Percentiles rank a stretch among this genome's conserved stretches.
phyloP scores from a whole-genome alignment of 192 early-diverging fungal genomes.

The Thamnidium elegans region DNA sequence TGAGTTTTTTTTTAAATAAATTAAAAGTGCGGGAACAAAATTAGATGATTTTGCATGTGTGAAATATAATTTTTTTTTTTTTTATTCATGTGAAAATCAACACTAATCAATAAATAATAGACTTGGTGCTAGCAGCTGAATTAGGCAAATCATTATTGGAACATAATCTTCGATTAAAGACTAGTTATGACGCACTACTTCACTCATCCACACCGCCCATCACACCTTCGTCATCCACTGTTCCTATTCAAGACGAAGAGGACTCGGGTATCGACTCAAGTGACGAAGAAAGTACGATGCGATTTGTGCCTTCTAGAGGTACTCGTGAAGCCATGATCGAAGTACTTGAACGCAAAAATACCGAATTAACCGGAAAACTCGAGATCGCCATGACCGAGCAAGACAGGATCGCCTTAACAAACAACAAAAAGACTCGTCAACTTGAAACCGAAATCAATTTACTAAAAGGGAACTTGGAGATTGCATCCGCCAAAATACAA shows the following conservation, averaged over 20 bases:
- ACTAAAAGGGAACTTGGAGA: conserved; percentile 28
- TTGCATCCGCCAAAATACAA: conserved; percentile 26
- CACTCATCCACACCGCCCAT: conserved; percentile 1
- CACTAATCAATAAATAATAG: conserved; percentile 15
- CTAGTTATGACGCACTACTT: conserved; percentile 37
- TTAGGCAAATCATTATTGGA: conserved; percentile 47
- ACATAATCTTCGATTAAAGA: conserved; percentile 42
- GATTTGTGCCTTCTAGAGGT: conserved; percentile 16
- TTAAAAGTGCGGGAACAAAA: conserved; percentile 1
- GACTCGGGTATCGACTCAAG: conserved; percentile 17
- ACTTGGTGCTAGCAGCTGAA: conserved; percentile 43
- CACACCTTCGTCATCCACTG: neutral
- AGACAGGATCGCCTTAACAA: conserved; percentile 1
- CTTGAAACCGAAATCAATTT: conserved; percentile 22
- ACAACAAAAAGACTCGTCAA: conserved; percentile 16
- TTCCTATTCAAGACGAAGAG: neutral
- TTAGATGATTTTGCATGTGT: neutral
- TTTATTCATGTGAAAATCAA: conserved; percentile 24
- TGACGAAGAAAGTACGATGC: conserved; percentile 11
- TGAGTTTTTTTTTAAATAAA: conserved; percentile 11
- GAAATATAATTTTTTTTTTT: too few relatives aligned
- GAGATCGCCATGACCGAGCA: conserved; percentile 17
- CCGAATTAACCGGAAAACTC: conserved; percentile 18
- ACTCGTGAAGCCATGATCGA: conserved; percentile 32
- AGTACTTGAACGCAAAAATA: conserved; percentile 27